Evolutionary conservation across 1,284 basidiomycete species (phyloP), one percentile per base, ranked within the genome.

Genomic region (Phylloboletellus chloephorus): DNA sequence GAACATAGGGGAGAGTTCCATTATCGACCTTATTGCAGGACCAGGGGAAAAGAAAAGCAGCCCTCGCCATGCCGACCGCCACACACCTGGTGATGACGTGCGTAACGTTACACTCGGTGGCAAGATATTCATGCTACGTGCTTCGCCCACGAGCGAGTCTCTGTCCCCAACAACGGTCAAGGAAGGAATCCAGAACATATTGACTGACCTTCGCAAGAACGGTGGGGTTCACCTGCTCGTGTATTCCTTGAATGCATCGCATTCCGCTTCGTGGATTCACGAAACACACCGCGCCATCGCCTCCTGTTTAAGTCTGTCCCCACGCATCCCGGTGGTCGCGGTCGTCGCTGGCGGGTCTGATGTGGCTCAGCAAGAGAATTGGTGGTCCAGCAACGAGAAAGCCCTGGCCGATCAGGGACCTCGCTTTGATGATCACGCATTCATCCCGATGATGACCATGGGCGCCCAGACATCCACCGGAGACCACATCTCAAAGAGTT

Each of bases 201-300:
- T 58, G 35, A 23, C 11, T 23, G 23, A 37, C 17, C 41, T 59
- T 42, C 37, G 41, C 44, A 38, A 16, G 31, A 44, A 43, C 12
- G 53, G 58, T 15, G 56, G 46, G 13, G 22, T 50, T 13, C 48
- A 50, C 28, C 28, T 56, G 3, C 39, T 56, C 11, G 49, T 54
- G 24, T 56, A 56, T 30, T 56, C 52, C 51, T 34, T 60, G 23
- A 32, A 52, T 22, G 44, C 44, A 5, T 31, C 30, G 5, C 54
- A 36, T 39, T 21, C 54, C 21, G 37, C 31, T 3, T 21, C 15
- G 16, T 52, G 56, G 56, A 39, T 46, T 21, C 49, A 39, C 16
- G 52, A 52, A 33, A 29, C 34, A 5, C 34, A 52, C 32, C 31
- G 13, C 11, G 10, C 15, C 15, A 29, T 59, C 21, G 5, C 21